Evolutionary conservation across 352 stramenopile genomes (phyloP).

Genomic region (Thalassiosira sp.): DNA sequence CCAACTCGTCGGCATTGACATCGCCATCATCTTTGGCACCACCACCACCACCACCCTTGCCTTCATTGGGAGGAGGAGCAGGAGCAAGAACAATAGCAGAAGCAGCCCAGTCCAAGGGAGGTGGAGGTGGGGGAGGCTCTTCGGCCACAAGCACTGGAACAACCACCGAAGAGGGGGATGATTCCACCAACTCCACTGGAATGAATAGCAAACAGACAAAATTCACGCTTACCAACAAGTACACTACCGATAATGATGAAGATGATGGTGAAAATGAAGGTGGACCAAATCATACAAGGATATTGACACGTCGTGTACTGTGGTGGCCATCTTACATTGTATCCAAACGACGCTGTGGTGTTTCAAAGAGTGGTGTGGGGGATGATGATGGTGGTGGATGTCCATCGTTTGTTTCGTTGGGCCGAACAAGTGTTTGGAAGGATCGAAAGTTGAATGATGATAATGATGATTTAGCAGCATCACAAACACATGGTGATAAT

Average conservation of each 20-base stretch:
- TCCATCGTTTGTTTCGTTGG: conserved; percentile 50
- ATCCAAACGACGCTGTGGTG: background rate
- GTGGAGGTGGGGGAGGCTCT: background rate
- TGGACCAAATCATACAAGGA: conserved; percentile 25
- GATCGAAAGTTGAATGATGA: conserved; percentile 3
- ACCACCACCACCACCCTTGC: conserved; percentile 6
- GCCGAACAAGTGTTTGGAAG: conserved; percentile 36
- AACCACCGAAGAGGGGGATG: background rate
- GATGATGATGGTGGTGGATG: conserved; percentile 1
- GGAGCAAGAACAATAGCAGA: too few relatives aligned
- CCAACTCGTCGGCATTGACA: background rate
- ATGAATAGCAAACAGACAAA: background rate
- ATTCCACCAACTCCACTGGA: background rate
- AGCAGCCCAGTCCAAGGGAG: too few relatives aligned
- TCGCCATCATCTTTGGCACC: background rate
- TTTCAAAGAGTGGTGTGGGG: background rate
- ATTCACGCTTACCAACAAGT: background rate
- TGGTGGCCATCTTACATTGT: conserved; percentile 47
- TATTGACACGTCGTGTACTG: conserved; percentile 48
- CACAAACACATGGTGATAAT: background rate
- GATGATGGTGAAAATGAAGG: conserved; percentile 42
- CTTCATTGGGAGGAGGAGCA: background rate
- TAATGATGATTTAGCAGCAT: too few relatives aligned
- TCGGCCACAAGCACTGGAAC: background rate
- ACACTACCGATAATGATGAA: conserved; percentile 2